Evolutionary conservation across 257 asterid genomes (phyloP), one percentile per base, ranked within the genome.

Genomic region (Vinca minor): DNA sequence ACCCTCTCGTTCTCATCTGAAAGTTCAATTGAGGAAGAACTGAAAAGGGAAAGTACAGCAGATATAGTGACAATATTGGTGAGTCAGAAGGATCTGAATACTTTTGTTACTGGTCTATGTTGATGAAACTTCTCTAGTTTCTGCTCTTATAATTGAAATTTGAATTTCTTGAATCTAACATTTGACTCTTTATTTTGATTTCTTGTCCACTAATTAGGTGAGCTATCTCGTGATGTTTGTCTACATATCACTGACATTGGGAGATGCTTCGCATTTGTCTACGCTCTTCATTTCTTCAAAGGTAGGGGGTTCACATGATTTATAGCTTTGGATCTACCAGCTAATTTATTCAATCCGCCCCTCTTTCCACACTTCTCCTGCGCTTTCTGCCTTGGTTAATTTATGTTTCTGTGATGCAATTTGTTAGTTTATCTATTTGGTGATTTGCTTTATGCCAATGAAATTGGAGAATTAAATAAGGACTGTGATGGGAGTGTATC

Each of bases 201-300:
- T 67, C 14, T 60, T 9, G 25, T 64, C 32, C 41, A 23, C 69
- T 55, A 80, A 74, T 69, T 94, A 92, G 98, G 82, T 92, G 76
- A 92, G 98, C 86, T 92, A 92, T 84, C 95, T 92, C 46, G 98
- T 92, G 60, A 92, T 92, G 98, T 92, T 92, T 77, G 96, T 96
- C 59, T 92, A 92, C 76, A 87, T 92, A 82, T 92, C 98, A 13
- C 75, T 92, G 86, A 87, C 98, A 17, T 84, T 92, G 71, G 98
- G 98, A 31, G 95, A 87, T 79, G 76, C 86, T 72, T 83, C 96
- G 53, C 84, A 84, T 56, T 87, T 87, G 75, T 74, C 95, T 65
- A 79, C 95, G 17, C 79, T 59, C 65, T 85, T 83, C 67, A 77
- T 92, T 80, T 88, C 96, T 73, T 92, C 98, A 29, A 92, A 92